Evolutionary conservation across 2,329 filamentous ascomycete species (phyloP).

Genomic region (Nigrospora oryzae): DNA sequence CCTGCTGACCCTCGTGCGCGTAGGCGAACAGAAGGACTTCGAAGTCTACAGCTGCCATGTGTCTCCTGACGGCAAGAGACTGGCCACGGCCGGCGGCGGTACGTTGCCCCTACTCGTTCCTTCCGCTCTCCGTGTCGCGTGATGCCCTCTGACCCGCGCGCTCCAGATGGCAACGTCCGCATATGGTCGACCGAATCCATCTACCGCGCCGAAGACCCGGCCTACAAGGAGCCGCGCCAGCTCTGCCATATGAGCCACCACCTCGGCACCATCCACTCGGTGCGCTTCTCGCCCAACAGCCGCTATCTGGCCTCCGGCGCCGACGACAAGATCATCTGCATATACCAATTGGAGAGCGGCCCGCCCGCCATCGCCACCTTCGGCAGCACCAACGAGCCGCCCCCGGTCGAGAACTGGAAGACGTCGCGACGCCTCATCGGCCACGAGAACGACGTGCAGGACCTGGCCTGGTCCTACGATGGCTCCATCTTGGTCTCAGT

Average conservation of each 20-base stretch:
- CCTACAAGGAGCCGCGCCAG: conserved; percentile 75
- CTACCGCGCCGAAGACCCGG: conserved; percentile 65
- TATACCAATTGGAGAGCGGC: conserved; percentile 83
- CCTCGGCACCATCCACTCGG: conserved; percentile 92
- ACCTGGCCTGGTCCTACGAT: conserved; percentile 93
- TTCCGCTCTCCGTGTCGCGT: not conserved
- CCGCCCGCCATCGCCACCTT: conserved; percentile 68
- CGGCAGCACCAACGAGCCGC: conserved; percentile 70
- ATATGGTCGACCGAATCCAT: conserved; percentile 97
- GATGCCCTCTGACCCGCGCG: conserved; percentile 8
- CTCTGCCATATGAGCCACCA: conserved; percentile 98
- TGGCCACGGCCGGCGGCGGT: conserved; percentile 93
- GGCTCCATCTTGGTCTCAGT: conserved; percentile 94
- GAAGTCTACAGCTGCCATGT: conserved; percentile 98
- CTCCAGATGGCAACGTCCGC: conserved; percentile 82
- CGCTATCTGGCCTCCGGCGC: conserved; percentile 94
- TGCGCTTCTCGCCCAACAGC: conserved; percentile 91
- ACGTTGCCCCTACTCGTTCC: conserved; percentile 21
- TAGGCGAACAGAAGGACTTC: conserved; percentile 93
- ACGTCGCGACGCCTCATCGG: conserved; percentile 88
- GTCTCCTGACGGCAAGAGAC: conserved; percentile 82
- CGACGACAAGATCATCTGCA: conserved; percentile 97
- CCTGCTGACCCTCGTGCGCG: conserved; percentile 12
- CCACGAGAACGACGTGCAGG: conserved; percentile 97
- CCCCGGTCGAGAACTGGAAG: conserved; percentile 96